Conservation (phyloP, 2,329 filamentous ascomycete species). For the Pseudogymnoascus sp. region DNA sequence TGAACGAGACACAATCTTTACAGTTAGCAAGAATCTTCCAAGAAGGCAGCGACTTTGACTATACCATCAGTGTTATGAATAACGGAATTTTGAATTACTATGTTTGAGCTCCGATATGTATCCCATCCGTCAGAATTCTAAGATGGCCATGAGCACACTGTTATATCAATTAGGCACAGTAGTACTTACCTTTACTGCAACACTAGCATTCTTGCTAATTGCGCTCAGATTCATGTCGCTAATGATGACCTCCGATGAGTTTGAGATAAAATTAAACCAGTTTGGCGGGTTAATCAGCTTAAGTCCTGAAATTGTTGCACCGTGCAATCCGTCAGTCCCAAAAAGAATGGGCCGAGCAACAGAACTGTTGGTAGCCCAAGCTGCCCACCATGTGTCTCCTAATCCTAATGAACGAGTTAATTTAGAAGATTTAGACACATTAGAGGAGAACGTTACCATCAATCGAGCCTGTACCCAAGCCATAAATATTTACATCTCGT, state of each 20-base stretch:
- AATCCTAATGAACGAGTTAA: not conserved
- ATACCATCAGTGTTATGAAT: conserved; percentile 51
- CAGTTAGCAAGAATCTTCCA: conserved; percentile 17
- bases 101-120: conserved; percentile 51
- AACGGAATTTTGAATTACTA: conserved; percentile 59
- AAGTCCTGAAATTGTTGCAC: conserved; percentile 44
- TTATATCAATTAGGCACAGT: conserved; percentile 27
- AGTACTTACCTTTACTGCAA: conserved; percentile 43
- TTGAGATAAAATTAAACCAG: conserved; percentile 45
- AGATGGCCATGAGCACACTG: conserved; percentile 34
- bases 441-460: conserved; percentile 46
- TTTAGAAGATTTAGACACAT: conserved; percentile 39
- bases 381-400: conserved; percentile 38
- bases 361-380: conserved; percentile 44
- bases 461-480: conserved; percentile 42
- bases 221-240: conserved; percentile 46
- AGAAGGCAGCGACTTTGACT: conserved; percentile 23
- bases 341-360: conserved; percentile 50
- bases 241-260: conserved; percentile 48
- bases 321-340: conserved; percentile 45
- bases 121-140: conserved; percentile 58
- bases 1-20: conserved; percentile 55
- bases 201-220: conserved; percentile 39
- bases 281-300: conserved; percentile 52
- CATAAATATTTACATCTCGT: conserved; percentile 52